Percentiles rank a stretch among this genome's conserved stretches.
Evolutionary conservation across 805 yeast species (phyloP).

Genomic region (Saccharomycopsis schoenii): DNA sequence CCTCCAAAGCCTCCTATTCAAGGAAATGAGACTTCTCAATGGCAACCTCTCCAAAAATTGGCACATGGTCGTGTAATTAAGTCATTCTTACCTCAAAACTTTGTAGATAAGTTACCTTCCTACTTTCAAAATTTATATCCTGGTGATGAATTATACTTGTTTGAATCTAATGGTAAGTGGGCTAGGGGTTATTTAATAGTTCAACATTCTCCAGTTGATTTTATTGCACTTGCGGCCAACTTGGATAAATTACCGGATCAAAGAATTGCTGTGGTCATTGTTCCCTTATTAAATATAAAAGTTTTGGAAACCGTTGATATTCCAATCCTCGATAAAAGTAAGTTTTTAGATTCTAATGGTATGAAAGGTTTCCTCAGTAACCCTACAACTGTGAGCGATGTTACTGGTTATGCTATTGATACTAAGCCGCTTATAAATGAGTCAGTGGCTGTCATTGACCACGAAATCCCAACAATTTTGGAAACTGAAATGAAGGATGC

Average conservation of each 20-base stretch:
- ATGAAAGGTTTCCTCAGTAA: conserved; percentile 17
- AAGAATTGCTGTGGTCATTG: conserved; percentile 42
- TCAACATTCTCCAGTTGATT: conserved; percentile 63
- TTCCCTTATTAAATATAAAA: conserved; percentile 49
- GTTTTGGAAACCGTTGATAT: conserved; percentile 35
- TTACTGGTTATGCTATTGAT: conserved; percentile 15
- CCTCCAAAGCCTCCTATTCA: background rate
- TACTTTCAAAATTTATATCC: conserved; percentile 48
- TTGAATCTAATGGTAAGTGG: conserved; percentile 61
- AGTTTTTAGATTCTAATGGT: conserved; percentile 22
- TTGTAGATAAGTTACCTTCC: conserved; percentile 24
- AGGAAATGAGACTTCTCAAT: conserved; percentile 17
- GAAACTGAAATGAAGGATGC: conserved; percentile 26
- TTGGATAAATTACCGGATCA: conserved; percentile 55
- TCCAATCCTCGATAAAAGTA: conserved; percentile 21
- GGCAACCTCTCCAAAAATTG: conserved; percentile 42
- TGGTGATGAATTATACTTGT: conserved; percentile 70
- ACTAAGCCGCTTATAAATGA: conserved; percentile 20
- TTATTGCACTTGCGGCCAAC: conserved; percentile 42
- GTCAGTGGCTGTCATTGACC: conserved; percentile 17
- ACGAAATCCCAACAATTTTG: conserved; percentile 27
- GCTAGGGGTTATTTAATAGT: conserved; percentile 67
- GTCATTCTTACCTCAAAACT: conserved; percentile 38
- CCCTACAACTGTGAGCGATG: conserved; percentile 21
- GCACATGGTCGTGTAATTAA: conserved; percentile 35